phyloP scores from a whole-genome alignment of 768 basidiomycete genomes.

The Phallus indusiatus region DNA sequence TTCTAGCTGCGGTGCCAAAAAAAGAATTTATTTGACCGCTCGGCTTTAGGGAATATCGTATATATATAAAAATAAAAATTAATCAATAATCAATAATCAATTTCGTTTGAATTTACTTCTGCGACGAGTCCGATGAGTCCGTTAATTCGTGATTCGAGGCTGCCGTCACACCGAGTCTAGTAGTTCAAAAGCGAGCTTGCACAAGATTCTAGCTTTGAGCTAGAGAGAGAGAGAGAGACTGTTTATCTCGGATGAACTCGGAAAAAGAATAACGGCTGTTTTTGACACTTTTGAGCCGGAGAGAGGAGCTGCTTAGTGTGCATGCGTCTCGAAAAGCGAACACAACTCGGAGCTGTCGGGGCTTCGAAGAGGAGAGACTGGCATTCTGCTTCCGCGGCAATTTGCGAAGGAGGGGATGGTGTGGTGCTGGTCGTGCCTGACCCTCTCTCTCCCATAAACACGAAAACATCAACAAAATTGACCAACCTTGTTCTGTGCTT shows the following conservation, averaged over 20 bases:
- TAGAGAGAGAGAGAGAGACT: too few species aligned
- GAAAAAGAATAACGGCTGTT: neutral
- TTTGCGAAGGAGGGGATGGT: too few species aligned
- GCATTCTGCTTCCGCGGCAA: neutral
- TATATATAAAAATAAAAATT: neutral
- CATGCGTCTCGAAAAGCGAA: neutral
- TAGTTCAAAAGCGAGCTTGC: too few species aligned
- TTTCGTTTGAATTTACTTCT: neutral
- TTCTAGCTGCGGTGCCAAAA: constrained; percentile 9
- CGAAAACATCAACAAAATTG: neutral
- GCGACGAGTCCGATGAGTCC: constrained; percentile 5
- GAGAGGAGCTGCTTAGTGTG: neutral
- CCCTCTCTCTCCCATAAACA: neutral
- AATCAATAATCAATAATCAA: neutral
- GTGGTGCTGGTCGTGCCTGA: neutral
- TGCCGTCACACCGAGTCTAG: too few species aligned
- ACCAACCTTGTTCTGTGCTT: neutral
- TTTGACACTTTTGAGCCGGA: neutral
- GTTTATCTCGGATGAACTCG: neutral
- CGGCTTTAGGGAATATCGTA: too few species aligned
- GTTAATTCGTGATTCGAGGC: neutral
- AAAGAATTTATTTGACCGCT: neutral
- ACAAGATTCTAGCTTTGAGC: too few species aligned
- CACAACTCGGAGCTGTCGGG: neutral
- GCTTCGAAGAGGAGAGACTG: neutral